A percentile compares a stretch with the other conserved stretches of the same genome.
phyloP scores from a whole-genome alignment of 345 rosid species.

The Triadica sebifera region DNA sequence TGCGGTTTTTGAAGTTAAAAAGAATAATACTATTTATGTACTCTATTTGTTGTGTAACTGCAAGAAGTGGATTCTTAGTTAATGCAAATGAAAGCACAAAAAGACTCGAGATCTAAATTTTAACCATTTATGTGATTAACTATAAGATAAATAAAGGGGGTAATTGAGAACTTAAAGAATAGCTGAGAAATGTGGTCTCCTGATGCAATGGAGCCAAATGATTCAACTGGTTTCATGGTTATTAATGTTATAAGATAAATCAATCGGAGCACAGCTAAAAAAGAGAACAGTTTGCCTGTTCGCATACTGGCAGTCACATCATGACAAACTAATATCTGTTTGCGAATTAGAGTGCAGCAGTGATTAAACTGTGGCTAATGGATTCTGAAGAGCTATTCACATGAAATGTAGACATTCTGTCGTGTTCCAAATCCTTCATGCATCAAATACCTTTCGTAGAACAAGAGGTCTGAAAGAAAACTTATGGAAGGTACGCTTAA shows the following conservation, averaged over 20 bases:
- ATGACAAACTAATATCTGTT: not conserved
- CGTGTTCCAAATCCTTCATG: not conserved
- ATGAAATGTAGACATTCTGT: not conserved
- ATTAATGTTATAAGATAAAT: not conserved
- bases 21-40: not conserved
- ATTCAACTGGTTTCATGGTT: not conserved
- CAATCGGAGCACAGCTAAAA: not conserved
- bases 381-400: not conserved
- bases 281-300: not conserved
- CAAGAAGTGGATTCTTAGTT: not conserved
- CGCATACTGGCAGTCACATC: not conserved
- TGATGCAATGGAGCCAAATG: not conserved
- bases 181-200: not conserved
- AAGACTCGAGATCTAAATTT: not conserved
- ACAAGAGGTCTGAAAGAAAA: slow-evolving; percentile 1
- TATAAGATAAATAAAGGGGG: not conserved
- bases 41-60: not conserved
- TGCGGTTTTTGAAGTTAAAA: not conserved
- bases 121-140: not conserved
- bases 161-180: not conserved
- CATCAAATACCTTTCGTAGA: not conserved
- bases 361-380: not conserved
- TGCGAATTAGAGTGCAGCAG: not conserved
- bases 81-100: not conserved
- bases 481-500: not conserved